Conservation (phyloP, 2,329 filamentous ascomycete species). For the Sphaceloma murrayae region DNA sequence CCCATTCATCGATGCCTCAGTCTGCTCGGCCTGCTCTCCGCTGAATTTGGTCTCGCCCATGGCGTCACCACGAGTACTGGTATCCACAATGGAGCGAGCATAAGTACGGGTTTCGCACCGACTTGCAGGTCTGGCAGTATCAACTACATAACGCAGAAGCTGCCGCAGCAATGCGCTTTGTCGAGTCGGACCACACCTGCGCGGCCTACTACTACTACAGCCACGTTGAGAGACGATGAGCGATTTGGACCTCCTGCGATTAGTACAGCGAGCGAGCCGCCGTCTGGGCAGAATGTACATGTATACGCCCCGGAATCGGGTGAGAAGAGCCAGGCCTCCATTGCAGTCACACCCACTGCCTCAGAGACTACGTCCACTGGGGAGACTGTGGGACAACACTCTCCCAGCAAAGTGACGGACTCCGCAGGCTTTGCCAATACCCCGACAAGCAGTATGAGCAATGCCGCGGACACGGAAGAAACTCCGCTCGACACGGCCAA, state of each 20-base stretch:
- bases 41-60: constrained; percentile 5
- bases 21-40: constrained; percentile 7
- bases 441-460: not conserved
- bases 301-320: too few species aligned
- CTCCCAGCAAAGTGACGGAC: too few species aligned
- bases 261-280: not conserved
- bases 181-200: constrained; percentile 41
- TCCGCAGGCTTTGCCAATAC: too few species aligned
- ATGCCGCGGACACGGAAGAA: constrained; percentile 45
- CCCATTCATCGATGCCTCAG: not conserved
- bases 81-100: not conserved
- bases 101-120: constrained; percentile 10
- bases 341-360: not conserved
- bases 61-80: not conserved
- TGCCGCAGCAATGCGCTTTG: constrained; percentile 66
- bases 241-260: too few species aligned
- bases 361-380: not conserved
- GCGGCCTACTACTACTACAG: constrained; percentile 8
- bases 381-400: too few species aligned
- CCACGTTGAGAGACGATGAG: too few species aligned
- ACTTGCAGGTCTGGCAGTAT: constrained; percentile 52
- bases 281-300: too few species aligned
- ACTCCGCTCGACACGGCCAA: constrained; percentile 63
- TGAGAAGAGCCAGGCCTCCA: not conserved
- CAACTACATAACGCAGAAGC: constrained; percentile 71